Evolutionary conservation across 768 basidiomycete species (phyloP).

Genomic region (Dioszegia aurantiaca): DNA sequence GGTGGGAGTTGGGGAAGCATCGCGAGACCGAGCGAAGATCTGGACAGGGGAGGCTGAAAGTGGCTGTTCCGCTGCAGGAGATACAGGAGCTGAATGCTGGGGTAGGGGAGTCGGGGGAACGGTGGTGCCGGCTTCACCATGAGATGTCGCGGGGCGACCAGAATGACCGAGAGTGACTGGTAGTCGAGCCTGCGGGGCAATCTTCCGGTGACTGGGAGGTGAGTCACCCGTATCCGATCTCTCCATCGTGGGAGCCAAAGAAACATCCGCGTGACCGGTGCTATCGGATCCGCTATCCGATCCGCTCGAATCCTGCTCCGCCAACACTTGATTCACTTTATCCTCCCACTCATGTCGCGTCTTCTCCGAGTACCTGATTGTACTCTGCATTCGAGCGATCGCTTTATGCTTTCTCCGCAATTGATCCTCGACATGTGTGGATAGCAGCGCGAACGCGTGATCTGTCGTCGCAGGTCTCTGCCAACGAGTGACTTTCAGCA

Average conservation of each 20-base stretch:
- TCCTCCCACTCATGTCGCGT: constrained; percentile 97
- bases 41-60: constrained; percentile 17
- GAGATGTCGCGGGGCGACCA: neutral
- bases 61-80: constrained; percentile 12
- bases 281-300: constrained; percentile 52
- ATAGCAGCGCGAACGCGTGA: constrained; percentile 72
- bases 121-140: constrained; percentile 7
- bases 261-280: neutral
- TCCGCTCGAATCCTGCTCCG: constrained; percentile 62
- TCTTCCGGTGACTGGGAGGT: constrained; percentile 39
- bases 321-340: constrained; percentile 68
- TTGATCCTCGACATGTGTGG: constrained; percentile 81
- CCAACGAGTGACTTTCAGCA: constrained; percentile 81
- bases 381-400: constrained; percentile 93
- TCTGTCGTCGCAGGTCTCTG: constrained; percentile 80
- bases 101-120: constrained; percentile 19
- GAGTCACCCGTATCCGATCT: constrained; percentile 33
- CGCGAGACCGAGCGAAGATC: constrained; percentile 56
- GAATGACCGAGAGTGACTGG: constrained; percentile 47
- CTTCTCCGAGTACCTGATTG: constrained; percentile 93
- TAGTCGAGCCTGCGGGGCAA: constrained; percentile 45
- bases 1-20: constrained; percentile 40
- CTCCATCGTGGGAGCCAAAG: constrained; percentile 38
- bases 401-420: constrained; percentile 92
- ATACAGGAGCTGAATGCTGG: neutral